Evolutionary conservation across 1,284 basidiomycete species (phyloP).

Genomic region (Veloboletus limbatus): DNA sequence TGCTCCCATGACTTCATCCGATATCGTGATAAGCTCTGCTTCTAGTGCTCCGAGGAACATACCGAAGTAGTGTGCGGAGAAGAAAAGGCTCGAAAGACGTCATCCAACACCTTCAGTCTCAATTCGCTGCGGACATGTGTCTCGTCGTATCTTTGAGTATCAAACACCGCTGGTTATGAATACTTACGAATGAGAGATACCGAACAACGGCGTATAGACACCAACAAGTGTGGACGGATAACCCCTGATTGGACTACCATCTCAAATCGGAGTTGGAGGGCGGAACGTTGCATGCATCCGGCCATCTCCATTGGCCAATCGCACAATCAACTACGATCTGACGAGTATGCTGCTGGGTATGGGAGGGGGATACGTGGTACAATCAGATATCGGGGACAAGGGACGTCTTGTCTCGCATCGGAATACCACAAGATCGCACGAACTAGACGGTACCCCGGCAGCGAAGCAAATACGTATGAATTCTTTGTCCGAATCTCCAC

Average conservation of each 20-base stretch:
- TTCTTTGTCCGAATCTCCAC: constrained; percentile 15
- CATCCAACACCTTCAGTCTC: constrained; percentile 6
- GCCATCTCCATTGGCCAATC: constrained; percentile 8
- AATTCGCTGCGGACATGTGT: not conserved
- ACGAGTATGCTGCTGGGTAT: constrained; percentile 10
- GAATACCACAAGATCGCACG: constrained; percentile 4
- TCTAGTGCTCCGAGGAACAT: constrained; percentile 21
- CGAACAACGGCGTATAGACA: constrained; percentile 16
- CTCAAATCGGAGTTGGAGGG: constrained; percentile 16
- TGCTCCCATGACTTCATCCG: constrained; percentile 5
- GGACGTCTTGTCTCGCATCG: not conserved
- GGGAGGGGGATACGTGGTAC: constrained; percentile 3
- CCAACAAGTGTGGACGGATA: constrained; percentile 4
- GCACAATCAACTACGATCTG: constrained; percentile 7
- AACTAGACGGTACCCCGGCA: not conserved
- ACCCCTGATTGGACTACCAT: constrained; percentile 6
- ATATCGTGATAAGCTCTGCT: constrained; percentile 17
- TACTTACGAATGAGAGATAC: constrained; percentile 20
- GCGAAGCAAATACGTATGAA: constrained; percentile 12
- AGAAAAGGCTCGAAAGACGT: constrained; percentile 6
- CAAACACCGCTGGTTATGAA: constrained; percentile 4
- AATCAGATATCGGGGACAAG: constrained; percentile 7
- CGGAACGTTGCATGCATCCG: constrained; percentile 10
- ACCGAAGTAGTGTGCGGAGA: constrained; percentile 8
- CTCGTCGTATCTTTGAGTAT: constrained; percentile 15